Evolutionary conservation across 2,329 filamentous ascomycete genomes (phyloP), one percentile per base, ranked within the genome.

Genomic region (Sporothrix sp.): DNA sequence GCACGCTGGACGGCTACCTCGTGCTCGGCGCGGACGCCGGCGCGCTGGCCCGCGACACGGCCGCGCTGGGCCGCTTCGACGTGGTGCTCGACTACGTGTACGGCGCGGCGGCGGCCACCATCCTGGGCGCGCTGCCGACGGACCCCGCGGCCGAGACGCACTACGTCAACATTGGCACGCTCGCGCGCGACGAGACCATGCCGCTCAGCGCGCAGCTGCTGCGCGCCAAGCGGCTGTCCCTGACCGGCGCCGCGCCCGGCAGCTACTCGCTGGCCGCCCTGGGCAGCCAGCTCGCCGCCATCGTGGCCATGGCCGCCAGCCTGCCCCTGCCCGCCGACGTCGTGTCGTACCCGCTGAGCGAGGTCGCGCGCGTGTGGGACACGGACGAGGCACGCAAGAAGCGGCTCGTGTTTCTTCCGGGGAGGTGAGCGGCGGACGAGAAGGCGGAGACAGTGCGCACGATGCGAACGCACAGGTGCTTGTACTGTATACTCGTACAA

Each of bases 11-110:
- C 53, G 67, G 66, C 3, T 62, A 58, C 6, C 63, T 81, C 30
- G 62, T 70, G 32, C 63, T 79, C 3, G 16, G 43, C n/a, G n/a
- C n/a, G n/a, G n/a, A n/a, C n/a, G n/a, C n/a, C 16, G 63, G 66
- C 33, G n/a, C 37, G 8, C 11, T 48, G 23, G 67, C 71, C 1
- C 66, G 66, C 1, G 75, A 79, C 54, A 76, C 74, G 54, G 66
- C 67, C 2, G 60, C 61, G 8, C 63, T 72, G 0, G 69, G 65
- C 2, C 68, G 71, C 32, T 70, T 71, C 28, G 75, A 81, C 54
- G 66, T 80, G 3, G 67, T 81, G 3, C 63, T 81, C 1, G 78
- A 81, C 58, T 81, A 79, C 57, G 62, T 81, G 7, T 79, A 75
- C 61, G 77, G 76, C 0, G 63, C 67, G 0, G 65, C 70, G 14